These are phyloP conservation scores for Amphirosellinia nigrospora DNA, from an alignment of 495 filamentous ascomycete species.

Conservation along the genomic window DNA sequence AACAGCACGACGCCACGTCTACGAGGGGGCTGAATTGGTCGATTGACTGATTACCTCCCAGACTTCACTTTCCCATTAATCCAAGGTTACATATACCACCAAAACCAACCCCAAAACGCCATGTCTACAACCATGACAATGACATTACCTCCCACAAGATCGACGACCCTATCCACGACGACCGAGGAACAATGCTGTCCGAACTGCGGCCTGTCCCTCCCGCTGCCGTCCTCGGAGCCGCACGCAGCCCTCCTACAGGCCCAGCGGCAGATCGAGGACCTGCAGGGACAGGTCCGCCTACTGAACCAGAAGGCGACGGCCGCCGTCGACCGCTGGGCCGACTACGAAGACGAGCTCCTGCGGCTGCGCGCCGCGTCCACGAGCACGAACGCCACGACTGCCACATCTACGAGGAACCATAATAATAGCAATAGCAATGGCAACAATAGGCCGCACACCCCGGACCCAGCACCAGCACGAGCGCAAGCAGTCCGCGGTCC, in stretches of 20 bases:
- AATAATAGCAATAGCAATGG: conserved; percentile 30
- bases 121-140: conserved; percentile 34
- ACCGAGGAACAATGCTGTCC: conserved; percentile 35
- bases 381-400: conserved; percentile 39
- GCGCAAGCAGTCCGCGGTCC: conserved; percentile 37
- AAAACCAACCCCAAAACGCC: not conserved
- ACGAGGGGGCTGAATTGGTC: not conserved
- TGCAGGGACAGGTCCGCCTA: conserved; percentile 77
- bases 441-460: conserved; percentile 27
- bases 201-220: conserved; percentile 39
- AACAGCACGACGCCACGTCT: not conserved
- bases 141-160: conserved; percentile 28
- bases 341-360: conserved; percentile 91
- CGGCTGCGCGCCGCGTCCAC: conserved; percentile 58
- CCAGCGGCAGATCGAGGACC: conserved; percentile 74
- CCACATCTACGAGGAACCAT: conserved; percentile 36
- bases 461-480: conserved; percentile 27
- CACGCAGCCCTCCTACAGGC: conserved; percentile 60
- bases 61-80: not conserved
- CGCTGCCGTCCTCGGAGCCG: conserved; percentile 49
- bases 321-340: conserved; percentile 81
- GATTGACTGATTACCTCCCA: not conserved
- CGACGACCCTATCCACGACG: conserved; percentile 28
- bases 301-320: conserved; percentile 79
- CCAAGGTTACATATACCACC: not conserved